Evolutionary conservation across 345 rosid species (phyloP), one percentile per base, ranked within the genome.

Genomic region (Sisymbrium altissimum): DNA sequence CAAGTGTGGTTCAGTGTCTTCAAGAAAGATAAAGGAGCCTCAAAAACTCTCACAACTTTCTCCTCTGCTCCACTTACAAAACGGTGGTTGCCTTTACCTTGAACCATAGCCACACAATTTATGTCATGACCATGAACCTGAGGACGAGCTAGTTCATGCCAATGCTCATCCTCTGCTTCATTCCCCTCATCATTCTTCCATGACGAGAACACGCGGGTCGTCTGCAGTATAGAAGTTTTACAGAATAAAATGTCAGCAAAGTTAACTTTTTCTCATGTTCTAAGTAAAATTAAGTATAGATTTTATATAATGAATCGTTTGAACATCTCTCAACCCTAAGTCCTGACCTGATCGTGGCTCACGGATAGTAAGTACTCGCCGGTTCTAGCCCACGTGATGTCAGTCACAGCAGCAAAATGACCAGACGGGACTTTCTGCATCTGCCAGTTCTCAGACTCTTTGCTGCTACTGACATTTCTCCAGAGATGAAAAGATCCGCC

Each of bases 51-150:
- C 36, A 86, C 86, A 77, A 95, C 99, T 85, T 92, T 95, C 86
- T 95, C 96, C 65, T 92, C 99, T 52, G 99, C 97, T 68, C 99
- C 99, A 78, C 98, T 77, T n/a, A 95, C 86, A 83, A 88, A 94
- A 62, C 89, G 89, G 81, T 88, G 89, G 83, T 90, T 92, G 38
- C 96, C 96, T 78, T 85, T 84, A 66, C 92, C 99, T 79, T 74
- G 90, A 56, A 95, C 84, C 71, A 90, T 83, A 74, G 86, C 78
- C 63, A 83, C 90, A 79, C 93, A 91, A 50, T 90, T 90, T 52
- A 95, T 88, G 76, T 92, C 97, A 64, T 95, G 99, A 21, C 99
- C 99, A 77, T 95, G 99, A 82, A 95, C 83, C 83, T 95, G 97
- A 74, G 99, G 99, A 39, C 96, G 89, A 41, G 93, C 89, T 33